Evolutionary conservation across 2,329 filamentous ascomycete species (phyloP).

Genomic region (Aspergillus sergii): DNA sequence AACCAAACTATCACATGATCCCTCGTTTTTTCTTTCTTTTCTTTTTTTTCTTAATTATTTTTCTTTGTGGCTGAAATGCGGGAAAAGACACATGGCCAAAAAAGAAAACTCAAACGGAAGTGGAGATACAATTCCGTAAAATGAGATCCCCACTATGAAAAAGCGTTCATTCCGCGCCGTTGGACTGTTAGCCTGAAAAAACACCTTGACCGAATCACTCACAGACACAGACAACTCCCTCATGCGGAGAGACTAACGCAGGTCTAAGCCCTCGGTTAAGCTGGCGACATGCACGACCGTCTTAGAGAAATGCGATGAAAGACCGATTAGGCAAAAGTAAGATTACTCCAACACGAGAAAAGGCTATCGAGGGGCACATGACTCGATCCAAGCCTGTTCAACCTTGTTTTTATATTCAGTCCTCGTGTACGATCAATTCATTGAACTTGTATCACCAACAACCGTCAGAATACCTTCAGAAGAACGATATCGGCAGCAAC

Average conservation of each 20-base stretch:
- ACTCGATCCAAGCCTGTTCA: neutral
- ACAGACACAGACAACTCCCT: neutral
- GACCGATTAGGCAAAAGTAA: neutral
- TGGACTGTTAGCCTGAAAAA: slow-evolving; percentile 10
- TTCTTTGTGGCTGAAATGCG: neutral
- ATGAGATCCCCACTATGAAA: slow-evolving; percentile 25
- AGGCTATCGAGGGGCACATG: neutral
- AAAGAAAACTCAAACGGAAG: slow-evolving; percentile 25
- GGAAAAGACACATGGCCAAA: slow-evolving; percentile 23
- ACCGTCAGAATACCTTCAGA: neutral
- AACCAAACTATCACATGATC: slow-evolving; percentile 2
- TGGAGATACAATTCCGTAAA: slow-evolving; percentile 19
- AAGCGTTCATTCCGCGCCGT: slow-evolving; percentile 25
- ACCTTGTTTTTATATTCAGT: no score
- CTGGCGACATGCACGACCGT: slow-evolving; percentile 9
- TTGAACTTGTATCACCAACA: neutral
- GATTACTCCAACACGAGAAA: neutral
- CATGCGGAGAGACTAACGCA: slow-evolving; percentile 4
- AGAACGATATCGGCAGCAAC: neutral
- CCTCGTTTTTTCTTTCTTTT: neutral
- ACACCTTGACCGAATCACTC: neutral
- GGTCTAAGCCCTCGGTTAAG: slow-evolving; percentile 10
- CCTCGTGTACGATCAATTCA: neutral
- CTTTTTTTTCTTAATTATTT: neutral
- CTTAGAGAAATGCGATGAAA: neutral